Conservation (phyloP, 768 basidiomycete genomes). For the Suillus hirtellus region DNA sequence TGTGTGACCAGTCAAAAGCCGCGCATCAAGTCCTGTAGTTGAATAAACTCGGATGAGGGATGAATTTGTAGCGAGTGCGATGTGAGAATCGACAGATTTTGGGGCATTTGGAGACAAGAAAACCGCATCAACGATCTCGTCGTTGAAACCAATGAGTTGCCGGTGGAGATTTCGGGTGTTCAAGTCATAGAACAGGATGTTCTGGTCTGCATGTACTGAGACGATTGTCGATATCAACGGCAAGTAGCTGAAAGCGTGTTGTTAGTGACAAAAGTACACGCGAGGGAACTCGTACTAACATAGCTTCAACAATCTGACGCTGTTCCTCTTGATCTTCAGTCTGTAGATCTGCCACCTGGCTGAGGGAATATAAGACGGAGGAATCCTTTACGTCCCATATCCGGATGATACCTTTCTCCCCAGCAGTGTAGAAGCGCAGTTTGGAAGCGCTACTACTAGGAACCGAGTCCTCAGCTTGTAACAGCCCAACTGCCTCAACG, state of each 20-base stretch:
- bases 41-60: slow-evolving; percentile 92
- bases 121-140: slow-evolving; percentile 90
- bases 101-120: slow-evolving; percentile 55
- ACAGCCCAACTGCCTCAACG: slow-evolving; percentile 81
- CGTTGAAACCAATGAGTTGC: slow-evolving; percentile 95
- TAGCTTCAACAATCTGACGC: slow-evolving; percentile 75
- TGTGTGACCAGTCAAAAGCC: slow-evolving; percentile 83
- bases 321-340: slow-evolving; percentile 69
- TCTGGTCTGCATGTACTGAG: slow-evolving; percentile 94
- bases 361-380: slow-evolving; percentile 59
- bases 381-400: slow-evolving; percentile 82
- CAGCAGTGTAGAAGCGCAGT: slow-evolving; percentile 83
- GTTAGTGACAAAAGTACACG: slow-evolving; percentile 17
- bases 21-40: slow-evolving; percentile 71
- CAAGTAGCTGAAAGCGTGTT: slow-evolving; percentile 56
- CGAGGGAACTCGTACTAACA: slow-evolving; percentile 56
- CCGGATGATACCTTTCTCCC: slow-evolving; percentile 83
- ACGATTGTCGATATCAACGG: slow-evolving; percentile 63
- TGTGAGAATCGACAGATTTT: slow-evolving; percentile 56
- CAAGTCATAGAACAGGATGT: slow-evolving; percentile 89
- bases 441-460: slow-evolving; percentile 34
- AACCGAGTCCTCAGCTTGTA: slow-evolving; percentile 50
- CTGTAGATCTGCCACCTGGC: slow-evolving; percentile 37
- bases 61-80: slow-evolving; percentile 98
- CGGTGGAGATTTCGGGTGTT: slow-evolving; percentile 61